Evolutionary conservation across 306 rosid species (phyloP).

Genomic region (Hippophae tibetana): DNA sequence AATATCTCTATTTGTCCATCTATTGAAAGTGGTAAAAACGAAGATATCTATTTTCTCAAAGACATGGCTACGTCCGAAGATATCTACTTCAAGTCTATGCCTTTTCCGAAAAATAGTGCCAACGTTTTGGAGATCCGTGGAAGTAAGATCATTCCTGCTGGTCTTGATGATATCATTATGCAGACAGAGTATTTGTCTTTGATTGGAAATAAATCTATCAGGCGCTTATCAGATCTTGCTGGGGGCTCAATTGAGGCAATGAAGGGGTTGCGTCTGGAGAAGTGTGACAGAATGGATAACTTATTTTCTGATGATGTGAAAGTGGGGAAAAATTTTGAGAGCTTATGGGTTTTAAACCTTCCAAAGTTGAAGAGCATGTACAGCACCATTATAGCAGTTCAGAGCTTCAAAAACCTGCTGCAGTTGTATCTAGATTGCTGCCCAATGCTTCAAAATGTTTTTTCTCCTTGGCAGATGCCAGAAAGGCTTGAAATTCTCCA

Average conservation of each 20-base stretch:
- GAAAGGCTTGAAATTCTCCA: conserved; percentile 21
- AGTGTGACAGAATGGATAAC: conserved; percentile 7
- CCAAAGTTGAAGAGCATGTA: conserved; percentile 9
- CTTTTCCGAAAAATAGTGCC: neutral
- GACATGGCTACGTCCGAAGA: neutral
- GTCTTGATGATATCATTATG: conserved; percentile 4
- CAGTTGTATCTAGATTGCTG: conserved; percentile 24
- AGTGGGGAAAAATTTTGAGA: conserved; percentile 6
- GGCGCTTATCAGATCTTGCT: conserved; percentile 12
- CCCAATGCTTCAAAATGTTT: conserved; percentile 16
- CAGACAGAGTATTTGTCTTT: conserved; percentile 9
- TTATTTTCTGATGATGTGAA: neutral
- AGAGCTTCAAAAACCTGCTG: conserved; percentile 15
- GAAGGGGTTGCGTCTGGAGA: conserved; percentile 25
- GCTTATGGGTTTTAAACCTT: conserved; percentile 26
- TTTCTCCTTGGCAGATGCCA: conserved; percentile 5
- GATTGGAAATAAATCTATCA: conserved; percentile 10
- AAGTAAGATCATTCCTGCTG: neutral
- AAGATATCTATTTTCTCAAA: conserved; percentile 8
- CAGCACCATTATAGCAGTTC: neutral
- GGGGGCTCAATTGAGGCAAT: neutral
- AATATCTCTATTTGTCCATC: conserved; percentile 9
- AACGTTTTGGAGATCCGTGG: conserved; percentile 14
- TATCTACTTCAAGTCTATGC: neutral
- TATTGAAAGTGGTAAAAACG: conserved; percentile 1